Evolutionary conservation across 2,329 filamentous ascomycete genomes (phyloP), one percentile per base, ranked within the genome.

Genomic region (Emericellopsis atlantica): DNA sequence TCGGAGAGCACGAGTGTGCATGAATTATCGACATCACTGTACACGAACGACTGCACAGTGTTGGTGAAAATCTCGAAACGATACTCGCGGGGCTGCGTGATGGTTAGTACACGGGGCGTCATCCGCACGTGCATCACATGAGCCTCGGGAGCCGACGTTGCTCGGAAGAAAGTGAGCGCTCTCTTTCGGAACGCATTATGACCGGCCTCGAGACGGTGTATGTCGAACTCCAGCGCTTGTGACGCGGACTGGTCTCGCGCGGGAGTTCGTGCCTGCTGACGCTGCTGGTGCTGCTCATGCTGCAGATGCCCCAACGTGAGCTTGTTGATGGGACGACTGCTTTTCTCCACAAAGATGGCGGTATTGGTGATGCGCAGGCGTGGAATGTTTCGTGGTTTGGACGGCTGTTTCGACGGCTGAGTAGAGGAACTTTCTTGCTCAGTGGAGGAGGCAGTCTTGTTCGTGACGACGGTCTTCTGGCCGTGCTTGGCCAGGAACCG

Each of bases 1-100:
- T 70, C 65, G 16, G 51, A 59, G 8, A 81, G 64, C 0, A 74
- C 70, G 3, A 80, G 48, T 0, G 67, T 70, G 14, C 77, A 50
- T 0, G 61, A 57, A 45, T 57, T 41, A 45, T 60, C 39, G 16
- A 56, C 51, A 2, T 74, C 54, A 8, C 69, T 49, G 39, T 72
- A 65, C 23, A 68, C 46, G 26, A 76, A 65, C 2, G 60, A 69
- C 16, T 62, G 60, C 32, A 71, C 67, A 0, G 67, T 59, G 12
- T 29, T 29, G 26, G 26, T 29, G 26, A 29, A 12, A 12, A 79
- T 66, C 38, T 74, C 65, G 29, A 77, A 56, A 4, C 61, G 44
- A 0, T 46, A 45, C 1, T 46, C 47, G 5, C 41, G 39, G 0
- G 21, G 16, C 3, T 67, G 51, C 0, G 45, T 59, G 31, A 75